Conservation (phyloP, 768 basidiomycete genomes). For the Thelephora ganbajun region DNA sequence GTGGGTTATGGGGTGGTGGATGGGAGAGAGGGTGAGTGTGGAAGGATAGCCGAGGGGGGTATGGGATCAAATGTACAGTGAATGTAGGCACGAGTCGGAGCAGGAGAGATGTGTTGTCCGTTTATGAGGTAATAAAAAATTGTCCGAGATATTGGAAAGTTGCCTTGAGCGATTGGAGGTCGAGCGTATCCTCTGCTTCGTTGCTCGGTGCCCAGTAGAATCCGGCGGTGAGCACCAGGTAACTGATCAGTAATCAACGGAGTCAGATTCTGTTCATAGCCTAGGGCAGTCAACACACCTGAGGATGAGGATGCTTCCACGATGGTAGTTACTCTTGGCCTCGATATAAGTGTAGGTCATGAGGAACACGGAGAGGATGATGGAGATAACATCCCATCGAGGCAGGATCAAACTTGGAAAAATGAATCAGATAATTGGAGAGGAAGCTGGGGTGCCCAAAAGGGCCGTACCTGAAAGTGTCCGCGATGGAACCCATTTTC, state of each 20-base stretch:
- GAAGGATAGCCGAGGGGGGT: no score
- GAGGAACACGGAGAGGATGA: conserved; percentile 92
- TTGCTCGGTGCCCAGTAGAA: conserved; percentile 76
- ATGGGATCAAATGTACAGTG: no score
- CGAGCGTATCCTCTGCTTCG: neutral
- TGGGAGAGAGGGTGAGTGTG: no score
- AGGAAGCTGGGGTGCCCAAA: neutral
- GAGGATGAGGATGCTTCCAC: conserved; percentile 88
- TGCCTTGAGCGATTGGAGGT: no score
- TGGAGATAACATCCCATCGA: conserved; percentile 91
- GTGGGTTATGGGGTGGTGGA: no score
- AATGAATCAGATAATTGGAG: neutral
- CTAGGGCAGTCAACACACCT: conserved; percentile 35
- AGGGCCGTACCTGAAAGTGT: conserved; percentile 80
- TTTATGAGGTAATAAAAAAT: no score
- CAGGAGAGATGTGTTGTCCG: no score
- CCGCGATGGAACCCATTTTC: conserved; percentile 73
- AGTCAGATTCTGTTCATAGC: conserved; percentile 2
- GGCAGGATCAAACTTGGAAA: conserved; percentile 81
- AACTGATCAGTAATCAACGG: conserved; percentile 33
- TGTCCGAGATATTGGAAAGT: no score
- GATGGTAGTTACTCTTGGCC: conserved; percentile 96
- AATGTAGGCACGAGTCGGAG: no score
- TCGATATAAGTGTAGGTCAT: conserved; percentile 99
- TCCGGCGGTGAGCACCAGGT: conserved; percentile 80